phyloP scores from a whole-genome alignment of 441 rosid genomes.

The Mallotus repandus region DNA sequence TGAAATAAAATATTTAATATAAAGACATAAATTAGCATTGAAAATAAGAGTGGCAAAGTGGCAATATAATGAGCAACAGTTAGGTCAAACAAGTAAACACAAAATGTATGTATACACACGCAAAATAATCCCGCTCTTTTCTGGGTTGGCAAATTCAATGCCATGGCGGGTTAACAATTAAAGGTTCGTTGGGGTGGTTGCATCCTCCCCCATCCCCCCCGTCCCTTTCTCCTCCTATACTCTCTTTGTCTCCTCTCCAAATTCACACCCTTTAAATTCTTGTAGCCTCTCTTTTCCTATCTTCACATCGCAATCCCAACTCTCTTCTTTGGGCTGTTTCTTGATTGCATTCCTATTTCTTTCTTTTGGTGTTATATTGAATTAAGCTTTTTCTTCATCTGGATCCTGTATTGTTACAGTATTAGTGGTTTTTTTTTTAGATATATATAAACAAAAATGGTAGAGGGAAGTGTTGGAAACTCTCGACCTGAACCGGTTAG shows the following conservation, averaged over 20 bases:
- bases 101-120: not conserved
- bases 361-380: not conserved
- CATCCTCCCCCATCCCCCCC: slow-evolving; percentile 28
- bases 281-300: not conserved
- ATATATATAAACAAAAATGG: slow-evolving; percentile 19
- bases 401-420: too few species aligned
- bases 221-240: not conserved
- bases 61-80: not conserved
- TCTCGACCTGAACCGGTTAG: slow-evolving; percentile 12
- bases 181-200: slow-evolving; percentile 63
- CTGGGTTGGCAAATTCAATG: slow-evolving; percentile 40
- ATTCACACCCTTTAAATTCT: slow-evolving; percentile 19
- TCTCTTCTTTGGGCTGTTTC: not conserved
- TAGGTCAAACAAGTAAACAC: slow-evolving; percentile 8
- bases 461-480: slow-evolving; percentile 17
- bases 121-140: slow-evolving; percentile 20
- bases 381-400: not conserved
- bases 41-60: slow-evolving; percentile 1
- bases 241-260: not conserved
- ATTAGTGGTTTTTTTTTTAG: too few species aligned
- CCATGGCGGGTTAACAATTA: slow-evolving; percentile 34
- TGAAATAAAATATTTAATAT: too few species aligned
- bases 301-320: not conserved
- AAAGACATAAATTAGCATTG: not conserved
- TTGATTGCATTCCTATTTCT: not conserved